phyloP scores from a whole-genome alignment of 257 asterid genomes.

The Nicotiana otophora region DNA sequence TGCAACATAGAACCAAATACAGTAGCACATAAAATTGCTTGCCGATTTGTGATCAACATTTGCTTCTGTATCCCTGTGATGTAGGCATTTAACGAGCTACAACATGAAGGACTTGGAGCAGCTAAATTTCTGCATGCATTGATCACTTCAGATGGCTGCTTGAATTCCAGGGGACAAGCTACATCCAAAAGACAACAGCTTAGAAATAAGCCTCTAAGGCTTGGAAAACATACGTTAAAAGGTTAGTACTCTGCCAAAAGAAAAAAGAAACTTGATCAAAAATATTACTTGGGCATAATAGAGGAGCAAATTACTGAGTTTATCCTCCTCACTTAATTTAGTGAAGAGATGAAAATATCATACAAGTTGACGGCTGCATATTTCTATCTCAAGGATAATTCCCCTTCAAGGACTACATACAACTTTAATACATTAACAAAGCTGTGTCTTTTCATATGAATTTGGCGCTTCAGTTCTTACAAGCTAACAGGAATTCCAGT shows the following conservation, averaged over 20 bases:
- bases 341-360: neutral
- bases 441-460: neutral
- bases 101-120: conserved; percentile 85
- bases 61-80: conserved; percentile 71
- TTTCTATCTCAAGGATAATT: conserved; percentile 1
- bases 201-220: neutral
- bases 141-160: conserved; percentile 74
- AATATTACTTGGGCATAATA: neutral
- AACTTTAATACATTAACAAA: neutral
- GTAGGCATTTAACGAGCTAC: conserved; percentile 70
- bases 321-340: neutral
- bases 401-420: neutral
- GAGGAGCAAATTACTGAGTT: neutral
- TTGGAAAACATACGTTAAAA: neutral
- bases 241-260: neutral
- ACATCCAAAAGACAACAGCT: conserved; percentile 19
- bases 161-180: conserved; percentile 89
- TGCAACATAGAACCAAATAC: conserved; percentile 75
- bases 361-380: neutral
- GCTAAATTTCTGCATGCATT: conserved; percentile 68
- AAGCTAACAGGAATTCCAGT: neutral
- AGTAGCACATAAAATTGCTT: conserved; percentile 85
- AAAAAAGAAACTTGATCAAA: too few species aligned
- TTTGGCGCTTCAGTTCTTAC: neutral
- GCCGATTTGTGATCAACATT: conserved; percentile 90